Evolutionary conservation across 495 filamentous ascomycete genomes (phyloP), one percentile per base, ranked within the genome.

Genomic region (Emericellopsis terricola): DNA sequence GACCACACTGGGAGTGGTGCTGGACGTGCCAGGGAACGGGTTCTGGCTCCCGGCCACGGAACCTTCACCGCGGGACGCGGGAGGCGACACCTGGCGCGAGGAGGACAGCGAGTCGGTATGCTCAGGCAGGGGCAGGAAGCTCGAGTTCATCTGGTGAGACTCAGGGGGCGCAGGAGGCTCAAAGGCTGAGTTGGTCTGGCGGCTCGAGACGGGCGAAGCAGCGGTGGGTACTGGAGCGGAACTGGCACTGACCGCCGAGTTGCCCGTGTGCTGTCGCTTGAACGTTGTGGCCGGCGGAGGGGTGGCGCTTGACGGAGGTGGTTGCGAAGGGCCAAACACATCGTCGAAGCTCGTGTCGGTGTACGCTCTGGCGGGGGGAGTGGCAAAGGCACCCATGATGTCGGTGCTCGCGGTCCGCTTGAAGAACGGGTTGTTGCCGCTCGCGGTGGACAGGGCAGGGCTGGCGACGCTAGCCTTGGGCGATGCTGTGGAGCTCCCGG

Each of bases 351-450:
- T 72, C 45, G 72, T 71, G 33, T 83, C 75, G 24, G 44, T 54
- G 33, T 57, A 59, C 4, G 52, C 38, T 33, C 59, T 47, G 62
- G 66, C 40, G 44, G 65, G 42, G 43, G 55, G 33, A 40, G 55
- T 51, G 36, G 48, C 37, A 52, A 64, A 49, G n/a, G 63, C 54
- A 14, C 73, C 59, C 43, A 68, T 71, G 27, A 84, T 81, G 29
- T 74, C 66, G 15, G 64, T 61, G 37, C 71, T 78, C 18, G 69
- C 76, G 6, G 77, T 73, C 28, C 76, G 73, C 38, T 81, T 67
- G 57, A 91, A 91, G 62, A 94, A 94, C 3, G 85, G 85, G 44
- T 94, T 94, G 53, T 76, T 81, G 43, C 73, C 76, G 46, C 81
- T 89, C 15, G 74, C 56, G 16, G 72, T 76, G 13, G 82, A 84